Base-by-base conservation (phyloP, 2,329 filamentous ascomycete genomes). In the Onygena corvina region DNA sequence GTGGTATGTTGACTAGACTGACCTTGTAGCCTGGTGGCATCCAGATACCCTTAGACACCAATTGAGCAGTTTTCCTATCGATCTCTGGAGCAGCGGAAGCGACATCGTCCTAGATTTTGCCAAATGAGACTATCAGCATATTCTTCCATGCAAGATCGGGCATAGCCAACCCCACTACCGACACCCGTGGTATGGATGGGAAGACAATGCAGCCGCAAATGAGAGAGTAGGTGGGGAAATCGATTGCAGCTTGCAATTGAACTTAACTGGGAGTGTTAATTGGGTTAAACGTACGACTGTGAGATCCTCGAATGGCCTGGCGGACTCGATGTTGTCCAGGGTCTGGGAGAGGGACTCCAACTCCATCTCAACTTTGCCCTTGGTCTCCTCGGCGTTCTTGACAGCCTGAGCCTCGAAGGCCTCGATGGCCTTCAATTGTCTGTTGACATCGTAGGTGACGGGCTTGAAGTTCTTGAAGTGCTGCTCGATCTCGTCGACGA, bases 21-120 rank as follows among this genome's bases (percentile, higher is more conserved):
- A 90, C 90, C 87, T 95, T 94, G 85, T 98, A 98, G 68, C 92
- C 92, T 57, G 92, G 89, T 66, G 94, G 89, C 75, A 83, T 80
- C 92, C 92, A 98, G 81, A 88, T 86, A 70, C 90, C 90, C 83
- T 93, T 95, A 71, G 86, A 86, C 58, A 98, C 89, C 68, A 98
- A 81, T 74, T 92, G 82, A 63, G 82, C 75, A 62, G 90, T 94
- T 79, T 93, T 93, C 80, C 94, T 82, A 75, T 96, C 90, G 70
- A 98, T 95, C 60, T 94, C 90, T 62, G 92, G 89, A 70, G 89
- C 86, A 62, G 90, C 92, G 60, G 86, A 81, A 55, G 86, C 86
- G 70, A 98, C 85, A 66, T 98, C 92, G 70, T 96, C 92, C 87
- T 94, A 63, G 56, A 56, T 56, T 51, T 55, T 44, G 50, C 18